Percentiles rank a stretch among this genome's conserved stretches.
Conservation (phyloP, 768 basidiomycete species). For the Tulasnella sp. region DNA sequence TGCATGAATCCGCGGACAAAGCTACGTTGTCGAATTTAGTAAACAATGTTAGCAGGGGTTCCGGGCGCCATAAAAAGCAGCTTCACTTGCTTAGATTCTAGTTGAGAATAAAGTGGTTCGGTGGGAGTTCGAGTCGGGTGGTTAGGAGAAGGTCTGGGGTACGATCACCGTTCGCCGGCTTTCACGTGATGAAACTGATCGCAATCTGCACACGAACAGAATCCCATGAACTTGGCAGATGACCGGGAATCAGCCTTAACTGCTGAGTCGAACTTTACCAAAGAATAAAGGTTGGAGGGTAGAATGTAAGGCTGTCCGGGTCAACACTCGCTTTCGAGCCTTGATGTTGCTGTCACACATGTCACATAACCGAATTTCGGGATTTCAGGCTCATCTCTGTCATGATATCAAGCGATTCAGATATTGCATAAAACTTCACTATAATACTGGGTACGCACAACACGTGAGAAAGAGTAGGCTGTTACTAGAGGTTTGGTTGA, state of each 20-base stretch:
- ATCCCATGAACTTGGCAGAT: background rate
- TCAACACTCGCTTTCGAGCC: too few species aligned
- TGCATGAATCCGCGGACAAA: background rate
- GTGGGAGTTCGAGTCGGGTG: background rate
- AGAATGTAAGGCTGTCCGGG: background rate
- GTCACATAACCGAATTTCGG: too few species aligned
- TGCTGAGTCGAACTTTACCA: background rate
- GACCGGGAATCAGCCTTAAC: background rate
- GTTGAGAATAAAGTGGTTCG: background rate
- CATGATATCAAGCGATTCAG: too few species aligned
- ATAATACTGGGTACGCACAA: too few species aligned
- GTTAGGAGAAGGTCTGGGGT: background rate
- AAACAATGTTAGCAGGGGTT: background rate
- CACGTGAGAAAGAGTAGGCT: too few species aligned
- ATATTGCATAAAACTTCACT: too few species aligned
- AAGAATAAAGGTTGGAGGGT: background rate
- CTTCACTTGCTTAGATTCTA: background rate
- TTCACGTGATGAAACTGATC: background rate
- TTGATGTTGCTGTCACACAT: too few species aligned
- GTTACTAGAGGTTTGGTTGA: too few species aligned
- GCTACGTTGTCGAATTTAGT: background rate
- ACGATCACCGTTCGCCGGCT: background rate
- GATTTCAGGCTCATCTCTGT: too few species aligned
- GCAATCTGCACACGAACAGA: background rate
- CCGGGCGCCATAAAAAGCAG: background rate